Base-by-base conservation (phyloP, 2,329 filamentous ascomycete species). In the Talaromyces piceae region DNA sequence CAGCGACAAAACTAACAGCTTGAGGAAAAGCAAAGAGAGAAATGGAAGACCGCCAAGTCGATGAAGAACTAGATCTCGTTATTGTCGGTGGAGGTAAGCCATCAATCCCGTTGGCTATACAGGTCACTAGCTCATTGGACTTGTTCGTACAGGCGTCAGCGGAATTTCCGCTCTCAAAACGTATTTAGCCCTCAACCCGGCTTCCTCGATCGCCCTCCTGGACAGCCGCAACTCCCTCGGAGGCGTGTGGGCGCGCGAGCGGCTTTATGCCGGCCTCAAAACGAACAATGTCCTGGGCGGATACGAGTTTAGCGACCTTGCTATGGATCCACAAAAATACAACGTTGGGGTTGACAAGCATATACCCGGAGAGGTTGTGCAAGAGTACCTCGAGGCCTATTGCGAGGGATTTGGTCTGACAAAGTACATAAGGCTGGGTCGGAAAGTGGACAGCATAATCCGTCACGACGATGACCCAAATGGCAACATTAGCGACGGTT, bases 281-380 rank as follows among this genome's bases (percentile, higher is more conserved):
- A 83, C 80, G 49, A 91, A 91, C 67, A 90, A 90, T 60, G 77
- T 88, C 63, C 65, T 84, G 9, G 86, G 86, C 2, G 85, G 81
- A 0, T 88, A 84, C 58, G 84, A 91, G 64, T 89, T 80, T 59
- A 80, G 81, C 0, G 87, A 88, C 59, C 88, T 87, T 54, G 84
- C 85, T 16, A 85, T 91, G 81, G 73, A 77, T 52, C 66, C 70
- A 6, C 75, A 75, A 18, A 73, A 68, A 0, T 83, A 78, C 57
- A 71, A 69, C 0, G 65, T 75, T 20, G 61, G 73, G 47, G 58
- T 64, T 5, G 78, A 77, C 13, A 63, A 83, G 47, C 81, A 86
- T 61, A 79, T 87, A 45, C 77, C 81, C 0, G 83, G 80, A 0
- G 56, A 68, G 0, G 74, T 77, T 1, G 64, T 84, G 48, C 74